Evolutionary conservation across 2,329 filamentous ascomycete genomes (phyloP), one percentile per base, ranked within the genome.

Genomic region (Myriosclerotinia scirpicola): DNA sequence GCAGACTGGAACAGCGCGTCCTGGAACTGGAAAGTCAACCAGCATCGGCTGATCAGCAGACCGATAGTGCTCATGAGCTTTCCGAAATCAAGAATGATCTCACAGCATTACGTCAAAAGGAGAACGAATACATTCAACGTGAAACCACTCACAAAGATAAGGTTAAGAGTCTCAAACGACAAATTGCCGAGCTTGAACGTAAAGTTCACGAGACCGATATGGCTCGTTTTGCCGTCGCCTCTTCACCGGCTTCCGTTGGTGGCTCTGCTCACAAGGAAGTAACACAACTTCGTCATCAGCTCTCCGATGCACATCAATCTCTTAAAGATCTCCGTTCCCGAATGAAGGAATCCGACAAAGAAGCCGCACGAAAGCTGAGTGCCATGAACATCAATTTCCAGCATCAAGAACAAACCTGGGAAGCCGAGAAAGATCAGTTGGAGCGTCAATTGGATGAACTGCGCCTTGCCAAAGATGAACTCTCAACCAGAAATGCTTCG

Each of bases 161-260:
- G 1, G 81, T 89, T 67, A 87, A 88, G 67, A 80, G 81, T 26
- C 83, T 90, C 67, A 90, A 89, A 75, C 82, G 84, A 58, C 84
- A 88, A 67, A 83, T 92, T 59, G 80, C 83, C 2, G 86, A 90
- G 46, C 82, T 92, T 20, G 89, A 92, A 75, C 84, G 84, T 52
- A 85, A 89, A 67, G 80, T 89, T 5, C 87, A 90, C 70, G 87
- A 92, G 67, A 81, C 84, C 7, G 83, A 87, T 66, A 81, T 87
- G 52, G 83, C 83, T 22, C 81, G 80, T 14, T 74, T 86, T 36
- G 76, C 79, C 30, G 70, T 72, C 46, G 81, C 82, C 15, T 81
- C 82, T 3, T 81, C 81, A 40, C 79, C 77, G 34, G 79, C 81
- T 2, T 85, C 84, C 11, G 44, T 76, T n/a, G 79, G 79, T 58